Evolutionary conservation across 1,139 yeast species (phyloP).

Genomic region (Suhomyces kunorum): DNA sequence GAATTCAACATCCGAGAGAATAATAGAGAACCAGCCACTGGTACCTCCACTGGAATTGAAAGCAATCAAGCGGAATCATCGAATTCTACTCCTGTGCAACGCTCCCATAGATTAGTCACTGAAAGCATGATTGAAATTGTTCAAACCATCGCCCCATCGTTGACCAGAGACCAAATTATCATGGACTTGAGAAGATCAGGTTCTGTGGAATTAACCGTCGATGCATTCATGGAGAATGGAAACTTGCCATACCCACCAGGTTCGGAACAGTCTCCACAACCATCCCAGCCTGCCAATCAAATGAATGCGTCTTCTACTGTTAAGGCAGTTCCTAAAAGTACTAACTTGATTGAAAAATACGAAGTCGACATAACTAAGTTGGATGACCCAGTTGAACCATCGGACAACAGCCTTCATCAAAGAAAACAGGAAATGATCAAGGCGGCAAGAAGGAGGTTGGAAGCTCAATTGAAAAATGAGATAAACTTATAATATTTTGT

Average conservation of each 20-base stretch:
- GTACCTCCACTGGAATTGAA: constrained; percentile 13
- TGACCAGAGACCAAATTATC: constrained; percentile 70
- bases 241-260: constrained; percentile 68
- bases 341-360: constrained; percentile 43
- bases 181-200: constrained; percentile 68
- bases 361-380: constrained; percentile 20
- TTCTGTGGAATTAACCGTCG: constrained; percentile 77
- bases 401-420: constrained; percentile 16
- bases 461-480: constrained; percentile 36
- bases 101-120: constrained; percentile 60
- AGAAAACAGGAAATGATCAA: constrained; percentile 48
- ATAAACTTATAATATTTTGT: constrained; percentile 11
- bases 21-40: constrained; percentile 13
- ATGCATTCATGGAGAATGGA: constrained; percentile 64
- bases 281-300: not conserved
- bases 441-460: constrained; percentile 45
- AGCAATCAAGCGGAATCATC: constrained; percentile 18
- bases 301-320: not conserved
- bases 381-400: constrained; percentile 20
- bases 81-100: constrained; percentile 27
- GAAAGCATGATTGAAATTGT: constrained; percentile 84
- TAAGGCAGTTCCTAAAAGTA: constrained; percentile 1
- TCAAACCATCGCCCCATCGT: constrained; percentile 75
- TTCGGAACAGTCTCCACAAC: not conserved
- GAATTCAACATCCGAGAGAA: constrained; percentile 27